Percentiles rank a stretch among this genome's conserved stretches.
Conservation (phyloP, 495 filamentous ascomycete species). For the Symbiotaphrina buchneri region DNA sequence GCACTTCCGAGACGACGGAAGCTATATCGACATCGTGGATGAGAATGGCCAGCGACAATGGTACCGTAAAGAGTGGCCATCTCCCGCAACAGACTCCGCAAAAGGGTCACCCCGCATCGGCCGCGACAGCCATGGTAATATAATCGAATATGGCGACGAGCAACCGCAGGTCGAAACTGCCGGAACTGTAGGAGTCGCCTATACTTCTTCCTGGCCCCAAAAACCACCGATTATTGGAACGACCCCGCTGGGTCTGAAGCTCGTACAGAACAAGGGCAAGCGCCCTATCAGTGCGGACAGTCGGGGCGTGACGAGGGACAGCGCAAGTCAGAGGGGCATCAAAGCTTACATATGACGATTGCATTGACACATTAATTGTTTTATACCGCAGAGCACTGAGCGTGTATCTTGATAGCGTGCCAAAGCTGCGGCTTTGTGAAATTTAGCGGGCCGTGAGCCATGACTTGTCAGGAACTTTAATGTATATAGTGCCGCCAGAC, state of each 20-base stretch:
- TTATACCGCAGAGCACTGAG: background rate
- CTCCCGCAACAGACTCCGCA: background rate
- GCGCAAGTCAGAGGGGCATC: constrained; percentile 1
- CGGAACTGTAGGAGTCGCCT: no score
- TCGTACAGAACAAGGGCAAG: constrained; percentile 2
- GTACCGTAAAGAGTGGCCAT: constrained; percentile 1
- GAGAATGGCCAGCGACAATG: background rate
- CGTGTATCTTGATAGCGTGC: background rate
- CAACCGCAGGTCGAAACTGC: background rate
- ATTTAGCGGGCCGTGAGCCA: background rate
- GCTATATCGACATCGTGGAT: background rate
- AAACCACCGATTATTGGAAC: background rate
- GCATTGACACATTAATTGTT: background rate
- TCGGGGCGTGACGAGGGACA: background rate
- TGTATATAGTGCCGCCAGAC: background rate
- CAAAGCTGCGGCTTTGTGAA: background rate
- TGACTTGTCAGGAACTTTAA: background rate
- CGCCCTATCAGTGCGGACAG: constrained; percentile 1
- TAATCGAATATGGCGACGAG: constrained; percentile 1
- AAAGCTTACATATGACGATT: background rate
- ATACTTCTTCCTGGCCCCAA: no score
- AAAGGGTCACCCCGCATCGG: background rate
- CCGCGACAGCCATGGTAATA: background rate
- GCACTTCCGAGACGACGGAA: background rate
- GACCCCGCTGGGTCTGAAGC: constrained; percentile 1